Percentiles rank a stretch among this genome's conserved stretches.
Evolutionary conservation across 2,329 filamentous ascomycete genomes (phyloP).

Genomic region (Tolypocladium sp.): DNA sequence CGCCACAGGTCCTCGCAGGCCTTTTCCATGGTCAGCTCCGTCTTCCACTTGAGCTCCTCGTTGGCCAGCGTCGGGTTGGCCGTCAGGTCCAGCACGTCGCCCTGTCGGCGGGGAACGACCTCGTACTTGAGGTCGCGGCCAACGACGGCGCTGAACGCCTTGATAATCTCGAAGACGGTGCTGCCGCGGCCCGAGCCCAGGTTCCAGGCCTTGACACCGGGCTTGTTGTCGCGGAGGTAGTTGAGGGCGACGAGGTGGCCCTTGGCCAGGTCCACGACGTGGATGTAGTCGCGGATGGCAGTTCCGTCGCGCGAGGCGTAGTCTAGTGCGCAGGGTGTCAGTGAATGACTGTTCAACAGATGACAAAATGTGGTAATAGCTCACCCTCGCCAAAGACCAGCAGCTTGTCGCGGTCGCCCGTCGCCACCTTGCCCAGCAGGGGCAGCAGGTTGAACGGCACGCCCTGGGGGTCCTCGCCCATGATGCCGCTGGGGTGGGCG

Average conservation of each 20-base stretch:
- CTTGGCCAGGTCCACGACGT: slow-evolving; percentile 80
- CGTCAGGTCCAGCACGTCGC: slow-evolving; percentile 91
- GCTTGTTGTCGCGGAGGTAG: slow-evolving; percentile 74
- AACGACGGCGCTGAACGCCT: slow-evolving; percentile 81
- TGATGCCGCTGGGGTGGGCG: slow-evolving; percentile 87
- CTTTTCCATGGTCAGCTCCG: slow-evolving; percentile 80
- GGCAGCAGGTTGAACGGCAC: slow-evolving; percentile 94
- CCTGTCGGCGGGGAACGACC: slow-evolving; percentile 70
- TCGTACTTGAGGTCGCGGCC: slow-evolving; percentile 82
- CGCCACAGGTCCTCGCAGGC: slow-evolving; percentile 92
- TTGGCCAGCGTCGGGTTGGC: slow-evolving; percentile 85
- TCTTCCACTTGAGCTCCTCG: slow-evolving; percentile 85
- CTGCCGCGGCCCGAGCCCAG: slow-evolving; percentile 88
- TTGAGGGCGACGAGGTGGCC: slow-evolving; percentile 86
- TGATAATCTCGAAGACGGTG: slow-evolving; percentile 96
- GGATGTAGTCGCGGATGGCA: slow-evolving; percentile 96
- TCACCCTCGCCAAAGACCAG: slow-evolving; percentile 88
- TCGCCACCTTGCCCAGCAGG: slow-evolving; percentile 88
- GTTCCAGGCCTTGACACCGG: slow-evolving; percentile 94
- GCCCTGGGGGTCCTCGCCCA: slow-evolving; percentile 96
- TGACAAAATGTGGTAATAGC: slow-evolving; percentile 14
- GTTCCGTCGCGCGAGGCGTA: slow-evolving; percentile 87
- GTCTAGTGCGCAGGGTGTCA: slow-evolving; percentile 43
- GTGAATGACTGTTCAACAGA: background rate
- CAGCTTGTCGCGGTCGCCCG: slow-evolving; percentile 88